Evolutionary conservation across 2,329 filamentous ascomycete species (phyloP), one percentile per base, ranked within the genome.

Genomic region (Aspergillus eucalypticola): DNA sequence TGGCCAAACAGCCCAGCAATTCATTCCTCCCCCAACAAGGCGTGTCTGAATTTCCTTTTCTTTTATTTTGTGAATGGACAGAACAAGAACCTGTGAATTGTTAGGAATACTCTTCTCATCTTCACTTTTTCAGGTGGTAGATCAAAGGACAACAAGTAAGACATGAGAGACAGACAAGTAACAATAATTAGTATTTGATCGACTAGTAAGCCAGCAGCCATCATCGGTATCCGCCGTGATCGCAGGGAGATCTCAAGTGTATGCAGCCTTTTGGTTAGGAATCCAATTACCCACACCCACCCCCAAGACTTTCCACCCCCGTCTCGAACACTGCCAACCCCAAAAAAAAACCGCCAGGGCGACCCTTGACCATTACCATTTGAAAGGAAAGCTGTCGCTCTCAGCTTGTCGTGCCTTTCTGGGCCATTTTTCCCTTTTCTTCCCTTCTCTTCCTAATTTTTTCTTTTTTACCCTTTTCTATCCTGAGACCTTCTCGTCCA

Each of bases 201-300:
- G 32, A 35, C 32, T 35, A 35, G 32, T 35, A 35, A 13, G 32
- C 32, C 32, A 35, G 32, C 32, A 35, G 11, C 32, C 46, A 29
- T n/a, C 23, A 49, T 32, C 25, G 46, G 46, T 21, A 29, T 29
- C 46, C 23, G 23, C 46, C 23, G 46, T 32, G 46, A 50, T 50
- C 44, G 23, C 21, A 46, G 42, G 42, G 21, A 46, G 42, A 46
- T 46, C 42, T 46, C 19, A 25, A 3, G 27, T 27, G 44, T 49
- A 49, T 23, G 27, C 46, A 50, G 46, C 46, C 46, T 23, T 44
- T 21, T 44, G 41, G 41, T 39, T 38, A 19, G 50, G 50, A 62
- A 62, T 62, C 50, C 55, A 58, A 52, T 58, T 54, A 39, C 46
- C 54, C 56, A 38, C 54, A 50, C 25, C 25, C 60, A 50, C 46